Evolutionary conservation across 2,329 filamentous ascomycete species (phyloP), one percentile per base, ranked within the genome.

Genomic region (Sclerotinia nivalis): DNA sequence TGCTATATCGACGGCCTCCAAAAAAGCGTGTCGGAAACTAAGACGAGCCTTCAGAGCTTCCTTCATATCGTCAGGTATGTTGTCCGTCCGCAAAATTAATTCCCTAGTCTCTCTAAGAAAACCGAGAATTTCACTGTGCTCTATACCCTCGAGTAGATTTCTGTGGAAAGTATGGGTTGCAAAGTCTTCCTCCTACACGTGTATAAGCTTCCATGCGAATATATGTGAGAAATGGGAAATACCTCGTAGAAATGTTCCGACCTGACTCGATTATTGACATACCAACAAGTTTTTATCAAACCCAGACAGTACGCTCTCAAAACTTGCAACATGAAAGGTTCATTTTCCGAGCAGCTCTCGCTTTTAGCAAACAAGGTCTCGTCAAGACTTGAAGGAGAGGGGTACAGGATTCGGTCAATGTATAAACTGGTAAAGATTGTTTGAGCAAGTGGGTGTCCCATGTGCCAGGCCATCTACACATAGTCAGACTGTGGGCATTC

Each of bases 361-460:
- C 73, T 73, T 61, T 69, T 71, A 64, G 75, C 74, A 73, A 76
- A 74, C 37, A 70, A 71, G 43, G 71, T 75, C 58, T 74, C 76
- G 4, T 89, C 82, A 37, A 96, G 81, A 7, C 80, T 86, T 49
- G 81, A 82, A 6, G 92, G 90, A 43, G 86, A 84, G 0, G 92
- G 90, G 81, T 89, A 91, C 71, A 97, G 82, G 22, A 99, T 84
- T 62, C 88, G 89, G 76, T 97, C 94, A 69, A 98, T 87, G 79
- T 99, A 96, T 47, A 97, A 85, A 66, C 93, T 97, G 7, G 94
- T 97, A 78, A 98, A 93, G 1, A 99, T 83, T 0, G 96, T 98
- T 79, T 98, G 96, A 1, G 95, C 96, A 12, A 99, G 86, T 1
- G 96, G 93, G 77, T 97, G 94, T n/a, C 96, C 96, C 75, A 93